These are phyloP conservation scores for Colletotrichum karsti DNA, from an alignment of 2,329 filamentous ascomycete genomes.

Conservation along the genomic window DNA sequence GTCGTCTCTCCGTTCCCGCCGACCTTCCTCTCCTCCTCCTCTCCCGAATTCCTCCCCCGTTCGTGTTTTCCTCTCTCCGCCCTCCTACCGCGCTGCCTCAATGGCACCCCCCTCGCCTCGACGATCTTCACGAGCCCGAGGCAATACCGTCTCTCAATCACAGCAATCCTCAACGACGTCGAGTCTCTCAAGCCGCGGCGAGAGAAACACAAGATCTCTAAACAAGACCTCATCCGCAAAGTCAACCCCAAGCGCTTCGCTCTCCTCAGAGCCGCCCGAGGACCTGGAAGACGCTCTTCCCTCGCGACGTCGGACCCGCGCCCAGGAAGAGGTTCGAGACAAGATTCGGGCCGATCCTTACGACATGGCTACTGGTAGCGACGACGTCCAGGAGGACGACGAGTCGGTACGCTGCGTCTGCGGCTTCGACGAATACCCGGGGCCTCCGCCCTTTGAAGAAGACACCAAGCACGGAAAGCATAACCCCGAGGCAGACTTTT, in stretches of 20 bases:
- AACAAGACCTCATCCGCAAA: conserved; percentile 80
- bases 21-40: conserved; percentile 39
- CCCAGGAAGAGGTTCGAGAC: conserved; percentile 68
- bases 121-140: conserved; percentile 90
- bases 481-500: conserved; percentile 64
- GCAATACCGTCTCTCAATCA: conserved; percentile 76
- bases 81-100: conserved; percentile 40
- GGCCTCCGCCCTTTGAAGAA: conserved; percentile 73
- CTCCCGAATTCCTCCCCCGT: conserved; percentile 35
- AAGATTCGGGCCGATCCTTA: conserved; percentile 52
- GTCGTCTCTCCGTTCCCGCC: conserved; percentile 38
- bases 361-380: conserved; percentile 69
- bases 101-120: conserved; percentile 76
- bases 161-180: conserved; percentile 83
- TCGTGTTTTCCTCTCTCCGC: conserved; percentile 8
- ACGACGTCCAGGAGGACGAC: conserved; percentile 84
- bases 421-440: conserved; percentile 93
- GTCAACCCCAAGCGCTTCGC: conserved; percentile 76
- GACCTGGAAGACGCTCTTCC: conserved; percentile 75
- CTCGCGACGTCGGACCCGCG: conserved; percentile 82
- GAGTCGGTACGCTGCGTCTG: conserved; percentile 97
- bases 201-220: conserved; percentile 77
- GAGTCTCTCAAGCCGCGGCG: conserved; percentile 78
- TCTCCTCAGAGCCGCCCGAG: conserved; percentile 74
- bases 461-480: conserved; percentile 63